A percentile compares a stretch with the other conserved stretches of the same genome.
These are phyloP conservation scores for Synchytrium microbalum DNA, from an alignment of 371 early-diverging fungal species.

Conservation along the genomic window DNA sequence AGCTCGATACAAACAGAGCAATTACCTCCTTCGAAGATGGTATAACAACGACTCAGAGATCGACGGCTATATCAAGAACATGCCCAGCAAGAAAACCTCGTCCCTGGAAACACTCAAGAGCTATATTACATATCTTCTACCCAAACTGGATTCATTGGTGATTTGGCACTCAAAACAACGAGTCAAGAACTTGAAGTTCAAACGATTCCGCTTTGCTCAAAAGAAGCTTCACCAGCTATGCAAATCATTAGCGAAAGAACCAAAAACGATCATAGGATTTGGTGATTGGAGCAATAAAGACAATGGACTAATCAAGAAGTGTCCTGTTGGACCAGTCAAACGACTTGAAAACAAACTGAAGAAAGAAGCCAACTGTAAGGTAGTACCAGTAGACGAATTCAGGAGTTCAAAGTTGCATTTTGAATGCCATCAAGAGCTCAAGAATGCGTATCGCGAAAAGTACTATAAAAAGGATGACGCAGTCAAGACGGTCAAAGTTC, in stretches of 20 bases:
- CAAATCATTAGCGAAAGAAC: background rate
- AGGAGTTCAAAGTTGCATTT: no score
- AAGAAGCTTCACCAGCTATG: background rate
- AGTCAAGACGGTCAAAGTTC: no score
- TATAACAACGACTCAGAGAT: background rate
- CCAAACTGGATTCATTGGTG: background rate
- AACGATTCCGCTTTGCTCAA: background rate
- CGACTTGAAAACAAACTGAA: no score
- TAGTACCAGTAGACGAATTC: no score
- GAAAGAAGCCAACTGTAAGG: no score
- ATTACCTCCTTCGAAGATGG: no score
- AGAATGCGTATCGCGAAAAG: no score
- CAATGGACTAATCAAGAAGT: no score
- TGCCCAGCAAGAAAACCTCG: background rate
- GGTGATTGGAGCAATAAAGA: background rate
- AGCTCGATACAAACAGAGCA: no score
- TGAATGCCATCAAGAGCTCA: no score
- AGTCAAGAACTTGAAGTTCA: background rate
- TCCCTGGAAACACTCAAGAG: background rate
- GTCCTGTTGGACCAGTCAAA: no score
- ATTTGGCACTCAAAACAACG: background rate
- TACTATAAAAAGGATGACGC: no score
- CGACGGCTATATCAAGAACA: background rate
- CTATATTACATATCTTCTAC: background rate
- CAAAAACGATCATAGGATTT: background rate